phyloP scores from a whole-genome alignment of 352 stramenopile species.

The Globisporangium lucens region DNA sequence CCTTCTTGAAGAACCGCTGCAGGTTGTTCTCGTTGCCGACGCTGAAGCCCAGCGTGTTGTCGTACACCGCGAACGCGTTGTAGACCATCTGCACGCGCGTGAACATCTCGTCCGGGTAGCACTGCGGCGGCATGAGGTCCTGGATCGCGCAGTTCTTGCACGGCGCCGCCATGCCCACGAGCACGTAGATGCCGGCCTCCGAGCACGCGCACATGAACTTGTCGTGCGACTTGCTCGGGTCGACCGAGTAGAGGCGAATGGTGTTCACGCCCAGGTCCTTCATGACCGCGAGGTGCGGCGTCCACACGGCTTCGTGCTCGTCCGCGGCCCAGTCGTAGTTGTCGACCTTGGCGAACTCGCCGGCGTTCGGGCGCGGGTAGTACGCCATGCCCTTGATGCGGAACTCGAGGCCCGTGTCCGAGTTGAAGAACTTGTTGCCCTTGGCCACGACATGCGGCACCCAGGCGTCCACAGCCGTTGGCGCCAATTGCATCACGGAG shows the following conservation, averaged over 20 bases:
- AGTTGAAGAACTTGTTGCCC: conserved; percentile 75
- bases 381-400: conserved; percentile 70
- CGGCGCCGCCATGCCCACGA: conserved; percentile 45
- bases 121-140: conserved; percentile 34
- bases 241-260: conserved; percentile 65
- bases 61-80: conserved; percentile 57
- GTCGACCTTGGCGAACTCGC: conserved; percentile 31
- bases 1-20: neutral
- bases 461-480: conserved; percentile 14
- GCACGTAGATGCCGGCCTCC: conserved; percentile 50
- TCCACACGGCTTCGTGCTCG: conserved; percentile 61
- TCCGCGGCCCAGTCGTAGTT: conserved; percentile 68
- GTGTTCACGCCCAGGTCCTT: conserved; percentile 63
- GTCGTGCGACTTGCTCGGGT: conserved; percentile 60
- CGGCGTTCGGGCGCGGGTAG: conserved; percentile 63
- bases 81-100: conserved; percentile 41
- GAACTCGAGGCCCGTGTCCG: conserved; percentile 46
- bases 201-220: conserved; percentile 74
- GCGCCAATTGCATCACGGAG: neutral
- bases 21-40: conserved; percentile 28
- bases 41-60: conserved; percentile 52
- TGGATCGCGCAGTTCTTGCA: conserved; percentile 35
- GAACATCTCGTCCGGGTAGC: conserved; percentile 49
- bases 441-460: conserved; percentile 41
- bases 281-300: conserved; percentile 42